These are phyloP conservation scores for Xylaria polymorpha DNA, from an alignment of 2,329 filamentous ascomycete species.

Conservation along the genomic window DNA sequence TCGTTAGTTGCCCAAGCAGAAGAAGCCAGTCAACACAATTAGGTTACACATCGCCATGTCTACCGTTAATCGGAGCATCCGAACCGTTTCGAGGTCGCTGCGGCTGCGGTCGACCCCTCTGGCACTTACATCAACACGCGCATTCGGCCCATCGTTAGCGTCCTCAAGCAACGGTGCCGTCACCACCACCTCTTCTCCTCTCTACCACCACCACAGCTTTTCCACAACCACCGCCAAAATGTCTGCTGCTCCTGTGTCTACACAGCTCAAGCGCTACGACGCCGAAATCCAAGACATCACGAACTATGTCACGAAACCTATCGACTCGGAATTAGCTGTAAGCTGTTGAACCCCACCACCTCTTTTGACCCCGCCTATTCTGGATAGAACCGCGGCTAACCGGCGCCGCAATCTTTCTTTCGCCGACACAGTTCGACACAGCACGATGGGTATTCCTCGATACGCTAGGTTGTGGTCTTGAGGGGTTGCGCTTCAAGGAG, in stretches of 20 bases:
- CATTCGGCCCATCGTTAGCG: slow-evolving; percentile 54
- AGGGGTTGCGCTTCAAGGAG: slow-evolving; percentile 94
- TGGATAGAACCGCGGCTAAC: slow-evolving; percentile 45
- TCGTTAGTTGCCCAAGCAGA: background rate
- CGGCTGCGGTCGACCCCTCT: slow-evolving; percentile 57
- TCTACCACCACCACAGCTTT: slow-evolving; percentile 49
- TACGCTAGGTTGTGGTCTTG: slow-evolving; percentile 94
- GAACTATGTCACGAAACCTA: slow-evolving; percentile 88
- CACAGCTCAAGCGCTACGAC: slow-evolving; percentile 76
- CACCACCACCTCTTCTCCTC: slow-evolving; percentile 52
- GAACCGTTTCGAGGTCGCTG: slow-evolving; percentile 66
- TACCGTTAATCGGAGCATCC: slow-evolving; percentile 65
- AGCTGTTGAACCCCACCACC: slow-evolving; percentile 53
- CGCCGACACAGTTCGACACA: slow-evolving; percentile 79
- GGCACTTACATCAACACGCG: slow-evolving; percentile 44
- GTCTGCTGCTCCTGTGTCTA: slow-evolving; percentile 63
- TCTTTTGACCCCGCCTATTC: slow-evolving; percentile 38
- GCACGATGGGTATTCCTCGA: slow-evolving; percentile 97
- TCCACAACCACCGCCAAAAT: slow-evolving; percentile 62
- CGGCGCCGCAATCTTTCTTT: slow-evolving; percentile 32
- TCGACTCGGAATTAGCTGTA: slow-evolving; percentile 93
- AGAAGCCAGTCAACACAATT: slow-evolving; percentile 1
- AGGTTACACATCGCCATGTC: slow-evolving; percentile 56
- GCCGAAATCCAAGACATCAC: slow-evolving; percentile 96
- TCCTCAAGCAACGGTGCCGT: slow-evolving; percentile 38